Evolutionary conservation across 106 monocot genomes (phyloP).

Genomic region (Xerophyta viscosa): DNA sequence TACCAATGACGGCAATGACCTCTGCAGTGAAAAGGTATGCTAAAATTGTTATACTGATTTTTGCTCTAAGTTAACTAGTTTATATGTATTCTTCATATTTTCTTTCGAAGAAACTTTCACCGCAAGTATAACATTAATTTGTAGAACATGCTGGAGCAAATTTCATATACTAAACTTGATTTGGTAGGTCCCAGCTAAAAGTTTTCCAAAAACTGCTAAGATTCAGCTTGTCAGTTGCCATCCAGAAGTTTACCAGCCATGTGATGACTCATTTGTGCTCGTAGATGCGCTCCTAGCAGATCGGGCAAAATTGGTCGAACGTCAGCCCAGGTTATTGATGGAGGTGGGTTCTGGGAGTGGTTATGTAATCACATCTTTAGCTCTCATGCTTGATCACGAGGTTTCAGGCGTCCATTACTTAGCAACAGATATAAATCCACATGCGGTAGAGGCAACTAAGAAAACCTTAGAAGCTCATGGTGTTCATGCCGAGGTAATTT

Average conservation of each 20-base stretch:
- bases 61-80: too few relatives aligned
- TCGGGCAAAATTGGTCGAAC: conserved; percentile 38
- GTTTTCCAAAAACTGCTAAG: conserved; percentile 44
- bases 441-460: conserved; percentile 59
- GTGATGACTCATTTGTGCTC: conserved; percentile 92
- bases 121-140: background rate
- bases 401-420: conserved; percentile 44
- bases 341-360: conserved; percentile 89
- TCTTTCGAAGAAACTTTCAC: too few relatives aligned
- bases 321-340: conserved; percentile 60
- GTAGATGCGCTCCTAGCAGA: conserved; percentile 93
- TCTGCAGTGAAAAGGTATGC: background rate
- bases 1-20: background rate
- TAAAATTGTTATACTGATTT: background rate
- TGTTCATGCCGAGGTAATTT: conserved; percentile 61
- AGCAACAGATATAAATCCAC: conserved; percentile 75
- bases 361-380: conserved; percentile 86
- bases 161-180: background rate
- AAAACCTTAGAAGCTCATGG: conserved; percentile 70
- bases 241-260: conserved; percentile 89
- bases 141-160: background rate
- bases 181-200: conserved; percentile 2
- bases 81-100: background rate
- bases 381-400: conserved; percentile 58
- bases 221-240: conserved; percentile 64